These are phyloP conservation scores for Pyrus bretschneideri DNA, from an alignment of 306 rosid genomes.

Conservation along the genomic window DNA sequence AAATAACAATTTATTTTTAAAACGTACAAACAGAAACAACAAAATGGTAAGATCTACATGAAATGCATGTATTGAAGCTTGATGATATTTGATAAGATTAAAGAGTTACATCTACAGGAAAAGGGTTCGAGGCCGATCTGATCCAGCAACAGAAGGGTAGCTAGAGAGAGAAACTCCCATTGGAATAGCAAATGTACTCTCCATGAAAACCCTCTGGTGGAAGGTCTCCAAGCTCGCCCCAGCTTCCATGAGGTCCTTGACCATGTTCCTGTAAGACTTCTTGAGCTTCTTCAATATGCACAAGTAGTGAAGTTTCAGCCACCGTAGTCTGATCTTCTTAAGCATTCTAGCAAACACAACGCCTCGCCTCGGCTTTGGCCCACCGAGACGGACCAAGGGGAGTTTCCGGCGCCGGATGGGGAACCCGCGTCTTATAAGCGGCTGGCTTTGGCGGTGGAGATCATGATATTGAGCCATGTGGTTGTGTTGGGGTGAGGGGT, in stretches of 20 bases:
- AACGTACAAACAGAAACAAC: background rate
- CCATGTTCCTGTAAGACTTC: slow-evolving; percentile 27
- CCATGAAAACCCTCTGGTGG: slow-evolving; percentile 52
- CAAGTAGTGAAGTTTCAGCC: slow-evolving; percentile 46
- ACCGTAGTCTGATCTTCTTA: slow-evolving; percentile 36
- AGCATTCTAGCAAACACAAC: slow-evolving; percentile 16
- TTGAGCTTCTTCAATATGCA: slow-evolving; percentile 39
- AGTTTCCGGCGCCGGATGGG: slow-evolving; percentile 32
- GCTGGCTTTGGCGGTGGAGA: background rate
- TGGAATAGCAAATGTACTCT: slow-evolving; percentile 57
- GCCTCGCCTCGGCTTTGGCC: slow-evolving; percentile 36
- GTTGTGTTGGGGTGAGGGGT: background rate
- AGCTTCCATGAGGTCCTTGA: slow-evolving; percentile 45
- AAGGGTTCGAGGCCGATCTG: slow-evolving; percentile 35
- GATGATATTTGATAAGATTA: background rate
- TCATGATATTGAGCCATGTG: slow-evolving; percentile 37
- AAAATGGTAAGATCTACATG: background rate
- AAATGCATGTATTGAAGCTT: background rate
- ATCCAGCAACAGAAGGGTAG: slow-evolving; percentile 36
- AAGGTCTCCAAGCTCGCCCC: slow-evolving; percentile 39
- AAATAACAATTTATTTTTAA: background rate
- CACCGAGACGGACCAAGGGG: slow-evolving; percentile 37
- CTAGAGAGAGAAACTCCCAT: slow-evolving; percentile 40
- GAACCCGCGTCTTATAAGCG: slow-evolving; percentile 17
- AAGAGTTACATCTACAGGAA: slow-evolving; percentile 18